Evolutionary conservation across 2,329 filamentous ascomycete genomes (phyloP).

Genomic region (Microdochium bolleyi): DNA sequence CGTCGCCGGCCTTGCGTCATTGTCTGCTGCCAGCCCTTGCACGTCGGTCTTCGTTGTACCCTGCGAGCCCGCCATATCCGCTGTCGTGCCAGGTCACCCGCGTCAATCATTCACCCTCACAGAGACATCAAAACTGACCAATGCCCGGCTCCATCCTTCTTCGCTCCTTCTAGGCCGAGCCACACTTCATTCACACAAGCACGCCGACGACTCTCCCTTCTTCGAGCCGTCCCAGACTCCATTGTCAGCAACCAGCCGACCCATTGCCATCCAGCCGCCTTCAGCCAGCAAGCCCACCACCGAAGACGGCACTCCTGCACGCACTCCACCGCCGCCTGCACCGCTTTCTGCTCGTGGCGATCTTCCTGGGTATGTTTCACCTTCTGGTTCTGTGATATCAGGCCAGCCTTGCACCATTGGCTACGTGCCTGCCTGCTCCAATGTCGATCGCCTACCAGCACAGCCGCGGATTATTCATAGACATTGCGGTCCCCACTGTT

Average conservation of each 20-base stretch:
- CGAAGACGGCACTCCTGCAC: slow-evolving; percentile 23
- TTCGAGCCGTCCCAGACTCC: slow-evolving; percentile 9
- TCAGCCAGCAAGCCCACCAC: slow-evolving; percentile 25
- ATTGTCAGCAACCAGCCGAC: slow-evolving; percentile 26
- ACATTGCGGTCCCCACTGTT: neutral
- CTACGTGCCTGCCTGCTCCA: neutral
- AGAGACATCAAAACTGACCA: neutral
- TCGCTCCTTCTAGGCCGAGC: neutral
- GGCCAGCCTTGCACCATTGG: slow-evolving; percentile 2
- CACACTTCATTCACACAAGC: neutral
- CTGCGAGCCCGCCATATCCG: neutral
- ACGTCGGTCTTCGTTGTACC: neutral
- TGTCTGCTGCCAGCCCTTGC: neutral
- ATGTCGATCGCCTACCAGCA: neutral
- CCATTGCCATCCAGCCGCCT: slow-evolving; percentile 47
- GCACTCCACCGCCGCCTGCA: slow-evolving; percentile 37
- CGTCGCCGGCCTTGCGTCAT: neutral
- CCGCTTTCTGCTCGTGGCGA: slow-evolving; percentile 52
- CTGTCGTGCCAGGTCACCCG: neutral
- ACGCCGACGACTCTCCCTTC: slow-evolving; percentile 12
- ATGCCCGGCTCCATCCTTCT: neutral
- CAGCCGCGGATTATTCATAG: neutral
- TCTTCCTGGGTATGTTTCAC: slow-evolving; percentile 43
- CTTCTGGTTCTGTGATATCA: neutral
- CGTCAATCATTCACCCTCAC: neutral